These are phyloP conservation scores for Quercus tomentella DNA, from an alignment of 331 rosid species.

Conservation along the genomic window DNA sequence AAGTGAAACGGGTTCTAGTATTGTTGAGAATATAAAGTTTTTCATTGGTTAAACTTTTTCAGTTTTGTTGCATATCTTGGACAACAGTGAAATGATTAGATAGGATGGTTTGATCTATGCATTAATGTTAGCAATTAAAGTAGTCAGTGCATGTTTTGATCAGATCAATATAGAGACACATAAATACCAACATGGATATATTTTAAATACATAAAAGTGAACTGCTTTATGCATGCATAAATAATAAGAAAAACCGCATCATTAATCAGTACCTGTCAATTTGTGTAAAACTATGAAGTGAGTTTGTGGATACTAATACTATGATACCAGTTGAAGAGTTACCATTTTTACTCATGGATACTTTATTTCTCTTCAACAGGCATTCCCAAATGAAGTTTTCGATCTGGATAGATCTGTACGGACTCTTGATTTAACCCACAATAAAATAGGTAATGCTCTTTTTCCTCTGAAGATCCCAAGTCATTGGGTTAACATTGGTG, in stretches of 20 bases:
- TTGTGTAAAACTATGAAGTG: neutral
- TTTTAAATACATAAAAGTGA: neutral
- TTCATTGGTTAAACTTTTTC: neutral
- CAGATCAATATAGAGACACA: neutral
- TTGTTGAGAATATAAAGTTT: neutral
- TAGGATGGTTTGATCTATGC: neutral
- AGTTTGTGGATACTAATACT: neutral
- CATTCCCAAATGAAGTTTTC: conserved; percentile 82
- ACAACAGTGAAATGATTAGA: neutral
- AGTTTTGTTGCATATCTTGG: neutral
- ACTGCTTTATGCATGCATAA: neutral
- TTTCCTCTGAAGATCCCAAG: neutral
- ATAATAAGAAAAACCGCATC: neutral
- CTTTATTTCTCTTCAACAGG: conserved; percentile 32
- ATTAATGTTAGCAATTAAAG: neutral
- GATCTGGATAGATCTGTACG: conserved; percentile 78
- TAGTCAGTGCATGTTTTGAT: neutral
- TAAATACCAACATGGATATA: neutral
- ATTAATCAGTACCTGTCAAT: neutral
- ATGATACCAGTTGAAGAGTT: neutral
- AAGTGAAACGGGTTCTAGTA: neutral
- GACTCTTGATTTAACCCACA: conserved; percentile 81
- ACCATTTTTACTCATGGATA: neutral
- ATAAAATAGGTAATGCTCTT: conserved; percentile 64
- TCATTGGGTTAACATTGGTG: neutral